phyloP scores from a whole-genome alignment of 108 stramenopile species.

The Seminavis robusta region DNA sequence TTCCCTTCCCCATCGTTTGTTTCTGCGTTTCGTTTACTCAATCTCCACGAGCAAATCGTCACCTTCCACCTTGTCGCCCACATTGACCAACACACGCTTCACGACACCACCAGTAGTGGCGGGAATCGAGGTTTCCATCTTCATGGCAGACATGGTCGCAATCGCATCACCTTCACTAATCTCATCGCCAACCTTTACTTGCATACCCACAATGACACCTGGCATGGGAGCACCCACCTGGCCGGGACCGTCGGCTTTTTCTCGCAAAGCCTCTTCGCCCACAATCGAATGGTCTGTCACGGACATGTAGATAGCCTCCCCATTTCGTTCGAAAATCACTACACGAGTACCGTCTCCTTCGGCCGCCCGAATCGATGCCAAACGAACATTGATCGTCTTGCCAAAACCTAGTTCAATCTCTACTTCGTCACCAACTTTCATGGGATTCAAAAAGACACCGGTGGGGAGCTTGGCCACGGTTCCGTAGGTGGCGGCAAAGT shows the following conservation, averaged over 20 bases:
- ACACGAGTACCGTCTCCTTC: conserved; percentile 54
- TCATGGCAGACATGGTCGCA: conserved; percentile 91
- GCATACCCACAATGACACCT: conserved; percentile 84
- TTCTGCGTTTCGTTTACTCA: conserved; percentile 23
- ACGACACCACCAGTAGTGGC: conserved; percentile 74
- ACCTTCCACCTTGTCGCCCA: conserved; percentile 82
- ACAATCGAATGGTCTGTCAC: conserved; percentile 48
- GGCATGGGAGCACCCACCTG: conserved; percentile 89
- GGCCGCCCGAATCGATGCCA: conserved; percentile 52
- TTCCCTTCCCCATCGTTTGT: too few species aligned
- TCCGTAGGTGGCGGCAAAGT: conserved; percentile 63
- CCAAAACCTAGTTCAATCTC: conserved; percentile 64
- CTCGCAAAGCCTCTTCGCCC: conserved; percentile 33
- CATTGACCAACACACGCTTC: conserved; percentile 61
- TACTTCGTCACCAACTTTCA: conserved; percentile 86
- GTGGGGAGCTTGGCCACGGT: conserved; percentile 77
- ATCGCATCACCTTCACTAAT: conserved; percentile 84
- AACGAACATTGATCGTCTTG: conserved; percentile 38
- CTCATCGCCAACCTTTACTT: conserved; percentile 83
- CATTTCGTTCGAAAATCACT: conserved; percentile 89
- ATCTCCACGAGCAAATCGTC: conserved; percentile 90
- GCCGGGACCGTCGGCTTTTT: conserved; percentile 64
- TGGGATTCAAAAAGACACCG: conserved; percentile 75
- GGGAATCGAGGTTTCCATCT: conserved; percentile 93
- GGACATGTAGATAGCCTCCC: conserved; percentile 65